Base-by-base conservation (phyloP, 768 basidiomycete genomes). In the Gymnopilus dilepis region DNA sequence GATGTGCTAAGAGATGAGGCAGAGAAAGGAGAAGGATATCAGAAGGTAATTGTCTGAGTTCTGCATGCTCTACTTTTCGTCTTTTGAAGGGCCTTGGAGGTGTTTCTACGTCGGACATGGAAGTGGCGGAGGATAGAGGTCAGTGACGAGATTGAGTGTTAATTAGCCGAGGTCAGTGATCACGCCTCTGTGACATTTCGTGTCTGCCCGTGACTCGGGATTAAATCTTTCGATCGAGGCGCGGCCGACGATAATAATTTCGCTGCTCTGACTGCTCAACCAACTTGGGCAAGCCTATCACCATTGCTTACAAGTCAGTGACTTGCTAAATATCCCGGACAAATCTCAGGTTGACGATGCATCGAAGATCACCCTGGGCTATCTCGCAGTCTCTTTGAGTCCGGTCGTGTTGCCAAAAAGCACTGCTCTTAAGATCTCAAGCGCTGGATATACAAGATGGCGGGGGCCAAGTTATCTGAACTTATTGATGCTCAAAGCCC, bases 381-480 rank as follows among this genome's bases (percentile, higher is more conserved):
- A 15, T 17, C n/a, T n/a, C 28, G 3, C 15, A 50, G 26, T 31
- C n/a, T n/a, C n/a, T n/a, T n/a, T n/a, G n/a, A n/a, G n/a, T n/a
- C n/a, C n/a, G n/a, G n/a, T n/a, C n/a, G n/a, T n/a, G n/a, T n/a
- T n/a, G n/a, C n/a, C n/a, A n/a, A n/a, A n/a, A n/a, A n/a, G n/a
- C n/a, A n/a, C n/a, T n/a, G n/a, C n/a, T n/a, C n/a, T n/a, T n/a
- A n/a, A n/a, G n/a, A n/a, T n/a, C n/a, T n/a, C n/a, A n/a, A 9
- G 34, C 37, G 19, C 11, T 40, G 3, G 13, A 5, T 19, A 4
- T 15, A 30, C 33, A 24, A 33, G 26, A 48, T 22, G 43, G 24
- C 60, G 6, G 24, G 13, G 5, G 92, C 93, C 91, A 94, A 91
- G 77, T 72, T 97, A 53, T 80, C 83, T 1, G 85, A 91, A 62